Conservation (phyloP, 805 yeast genomes). For the Suhomyces prunicola region DNA sequence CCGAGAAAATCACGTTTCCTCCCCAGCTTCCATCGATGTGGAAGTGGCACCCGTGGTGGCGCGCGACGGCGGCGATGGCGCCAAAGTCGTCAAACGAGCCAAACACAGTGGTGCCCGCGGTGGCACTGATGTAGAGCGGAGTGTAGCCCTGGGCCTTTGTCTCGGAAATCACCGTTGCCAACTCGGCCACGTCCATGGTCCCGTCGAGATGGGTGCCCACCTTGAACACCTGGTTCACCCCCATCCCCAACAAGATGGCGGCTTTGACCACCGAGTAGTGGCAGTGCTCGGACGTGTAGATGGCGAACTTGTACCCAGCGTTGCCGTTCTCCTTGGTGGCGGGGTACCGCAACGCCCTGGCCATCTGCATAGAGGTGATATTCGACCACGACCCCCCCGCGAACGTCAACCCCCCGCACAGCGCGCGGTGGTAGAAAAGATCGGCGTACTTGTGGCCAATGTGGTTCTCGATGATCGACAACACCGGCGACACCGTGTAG, state of each 20-base stretch:
- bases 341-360: constrained; percentile 63
- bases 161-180: constrained; percentile 43
- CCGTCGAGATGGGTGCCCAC: constrained; percentile 58
- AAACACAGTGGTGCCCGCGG: constrained; percentile 87
- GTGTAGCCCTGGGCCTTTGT: constrained; percentile 55
- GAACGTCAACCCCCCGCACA: constrained; percentile 80
- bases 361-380: constrained; percentile 74
- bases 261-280: constrained; percentile 82
- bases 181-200: constrained; percentile 46
- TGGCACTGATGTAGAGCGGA: constrained; percentile 74
- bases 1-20: constrained; percentile 73
- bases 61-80: constrained; percentile 52
- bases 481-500: constrained; percentile 77
- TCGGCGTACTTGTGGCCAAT: constrained; percentile 67
- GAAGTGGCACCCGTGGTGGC: constrained; percentile 61
- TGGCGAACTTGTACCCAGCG: constrained; percentile 51
- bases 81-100: constrained; percentile 76
- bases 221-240: constrained; percentile 59
- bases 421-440: constrained; percentile 47
- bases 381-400: constrained; percentile 89
- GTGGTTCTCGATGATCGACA: constrained; percentile 69
- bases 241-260: constrained; percentile 73
- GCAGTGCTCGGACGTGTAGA: constrained; percentile 68
- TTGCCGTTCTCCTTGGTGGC: constrained; percentile 67
- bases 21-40: constrained; percentile 94